Evolutionary conservation across 805 yeast genomes (phyloP).

Genomic region (Pichia thaimueangensis): DNA sequence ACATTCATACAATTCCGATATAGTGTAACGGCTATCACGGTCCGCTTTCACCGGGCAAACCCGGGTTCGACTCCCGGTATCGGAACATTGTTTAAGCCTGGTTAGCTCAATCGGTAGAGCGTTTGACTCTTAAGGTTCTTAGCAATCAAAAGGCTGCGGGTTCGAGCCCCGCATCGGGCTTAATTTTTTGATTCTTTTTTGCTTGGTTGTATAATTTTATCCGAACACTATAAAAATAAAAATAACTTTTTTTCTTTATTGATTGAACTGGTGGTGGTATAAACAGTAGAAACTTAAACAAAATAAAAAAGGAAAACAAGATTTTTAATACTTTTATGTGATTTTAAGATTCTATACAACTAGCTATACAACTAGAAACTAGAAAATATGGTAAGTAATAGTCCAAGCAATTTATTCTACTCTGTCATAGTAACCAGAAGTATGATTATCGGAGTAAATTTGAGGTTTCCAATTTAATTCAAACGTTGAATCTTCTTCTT

Average conservation of each 20-base stretch:
- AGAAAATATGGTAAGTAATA: no score
- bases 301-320: no score
- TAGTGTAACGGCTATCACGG: slow-evolving; percentile 38
- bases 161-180: slow-evolving; percentile 15
- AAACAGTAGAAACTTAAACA: no score
- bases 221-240: no score
- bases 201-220: no score
- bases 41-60: slow-evolving; percentile 40
- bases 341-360: no score
- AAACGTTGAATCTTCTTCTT: slow-evolving; percentile 6
- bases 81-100: slow-evolving; percentile 26
- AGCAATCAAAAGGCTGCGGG: slow-evolving; percentile 15
- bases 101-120: slow-evolving; percentile 15
- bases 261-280: no score
- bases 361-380: no score
- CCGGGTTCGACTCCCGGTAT: slow-evolving; percentile 40
- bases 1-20: slow-evolving; percentile 33
- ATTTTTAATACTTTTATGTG: no score
- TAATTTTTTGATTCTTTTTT: no score
- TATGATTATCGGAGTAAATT: slow-evolving; percentile 7
- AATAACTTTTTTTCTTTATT: no score
- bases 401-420: no score
- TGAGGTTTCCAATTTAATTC: slow-evolving; percentile 11
- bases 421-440: slow-evolving; percentile 4
- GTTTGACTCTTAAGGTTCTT: slow-evolving; percentile 10